Evolutionary conservation across 345 rosid species (phyloP), one percentile per base, ranked within the genome.

Genomic region (Camelina sativa): DNA sequence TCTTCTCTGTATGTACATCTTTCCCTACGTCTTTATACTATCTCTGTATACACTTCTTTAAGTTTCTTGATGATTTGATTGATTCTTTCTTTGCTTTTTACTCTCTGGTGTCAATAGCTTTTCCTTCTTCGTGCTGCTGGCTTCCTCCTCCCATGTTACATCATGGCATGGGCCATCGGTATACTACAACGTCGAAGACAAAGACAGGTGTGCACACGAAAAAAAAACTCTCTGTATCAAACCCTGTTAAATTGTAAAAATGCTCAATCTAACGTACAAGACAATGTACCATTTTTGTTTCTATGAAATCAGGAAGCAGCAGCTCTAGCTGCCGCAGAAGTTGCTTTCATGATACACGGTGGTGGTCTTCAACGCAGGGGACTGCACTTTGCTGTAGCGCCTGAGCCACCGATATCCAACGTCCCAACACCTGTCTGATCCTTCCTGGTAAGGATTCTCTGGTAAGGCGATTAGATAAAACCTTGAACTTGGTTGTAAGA

Each of bases 161-260:
- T 95, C 70, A 95, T 92, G 99, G 99, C 98, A 55, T 95, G 99
- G 99, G 98, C 97, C 70, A 87, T 95, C 38, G 87, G 96, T 76
- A 85, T 92, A 73, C 77, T 95, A 75, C 99, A 95, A 84, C 96
- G 90, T 4, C 86, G 99, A 23, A 86, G 98, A 77, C 97, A 90
- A 76, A 86, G 97, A 86, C 97, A 89, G 90, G 99, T 95, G 19
- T 56, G 80, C 30, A 25, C 57, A 63, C 3, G 2, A 15, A 5
- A 52, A 5, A 5, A 28, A 44, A 1, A 23, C 6, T 3, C 11
- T 44, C 34, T 22, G 11, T 44, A 44, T 9, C 43, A 40, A 71
- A 53, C 40, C 65, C 30, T 62, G 10, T 65, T 23, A 22, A 37
- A 22, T 6, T 30, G 17, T n/a, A 23, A 62, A 38, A 55, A 20